phyloP scores from a whole-genome alignment of 257 asterid species.

The Cordia subcordata region DNA sequence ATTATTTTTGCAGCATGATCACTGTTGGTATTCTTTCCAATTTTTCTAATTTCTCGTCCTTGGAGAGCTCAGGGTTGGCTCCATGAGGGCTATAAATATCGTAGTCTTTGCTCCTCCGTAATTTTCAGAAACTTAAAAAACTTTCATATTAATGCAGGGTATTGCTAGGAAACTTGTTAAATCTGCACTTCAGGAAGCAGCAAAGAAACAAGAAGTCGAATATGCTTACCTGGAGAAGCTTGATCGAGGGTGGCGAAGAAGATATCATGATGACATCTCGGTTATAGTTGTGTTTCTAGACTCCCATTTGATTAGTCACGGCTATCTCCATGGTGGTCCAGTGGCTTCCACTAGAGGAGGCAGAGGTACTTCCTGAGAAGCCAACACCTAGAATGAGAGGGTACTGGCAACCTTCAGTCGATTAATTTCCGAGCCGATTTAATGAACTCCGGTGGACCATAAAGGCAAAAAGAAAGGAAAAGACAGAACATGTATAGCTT shows the following conservation, averaged over 20 bases:
- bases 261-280: slow-evolving; percentile 75
- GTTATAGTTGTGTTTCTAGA: slow-evolving; percentile 62
- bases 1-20: no score
- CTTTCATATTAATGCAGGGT: slow-evolving; percentile 46
- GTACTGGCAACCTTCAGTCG: slow-evolving; percentile 10
- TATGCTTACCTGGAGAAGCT: slow-evolving; percentile 62
- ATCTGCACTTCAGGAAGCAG: slow-evolving; percentile 63
- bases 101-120: neutral
- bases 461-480: neutral
- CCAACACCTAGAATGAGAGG: slow-evolving; percentile 19
- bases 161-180: slow-evolving; percentile 56
- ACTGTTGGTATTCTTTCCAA: no score
- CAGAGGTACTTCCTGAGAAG: slow-evolving; percentile 27
- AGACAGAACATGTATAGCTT: slow-evolving; percentile 20
- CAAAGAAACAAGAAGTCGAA: slow-evolving; percentile 76
- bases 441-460: neutral
- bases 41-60: no score
- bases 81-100: no score
- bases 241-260: slow-evolving; percentile 68
- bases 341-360: slow-evolving; percentile 49
- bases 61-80: no score
- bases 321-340: slow-evolving; percentile 32
- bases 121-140: neutral
- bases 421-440: slow-evolving; percentile 1
- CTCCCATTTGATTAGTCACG: slow-evolving; percentile 45